These are phyloP conservation scores for Penicillium sp. DNA, from an alignment of 2,329 filamentous ascomycete species.

Conservation along the genomic window DNA sequence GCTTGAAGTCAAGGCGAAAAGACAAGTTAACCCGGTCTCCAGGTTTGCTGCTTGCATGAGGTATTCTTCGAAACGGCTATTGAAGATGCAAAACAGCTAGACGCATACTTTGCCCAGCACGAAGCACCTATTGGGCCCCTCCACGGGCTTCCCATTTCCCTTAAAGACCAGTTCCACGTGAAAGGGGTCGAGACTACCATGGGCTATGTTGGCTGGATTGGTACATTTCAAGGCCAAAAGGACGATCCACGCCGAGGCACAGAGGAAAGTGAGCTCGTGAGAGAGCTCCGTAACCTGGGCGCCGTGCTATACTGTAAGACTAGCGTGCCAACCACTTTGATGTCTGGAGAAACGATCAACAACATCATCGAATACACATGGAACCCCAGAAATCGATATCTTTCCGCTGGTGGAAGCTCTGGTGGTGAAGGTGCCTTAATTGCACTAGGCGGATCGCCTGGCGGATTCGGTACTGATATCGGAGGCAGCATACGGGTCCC, in stretches of 20 bases:
- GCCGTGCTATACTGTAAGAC: constrained; percentile 62
- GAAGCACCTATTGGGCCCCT: constrained; percentile 60
- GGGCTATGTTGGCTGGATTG: constrained; percentile 70
- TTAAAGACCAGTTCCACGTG: constrained; percentile 55
- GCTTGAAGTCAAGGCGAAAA: too few relatives aligned
- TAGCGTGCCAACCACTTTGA: constrained; percentile 58
- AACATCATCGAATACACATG: constrained; percentile 63
- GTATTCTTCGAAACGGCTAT: constrained; percentile 60
- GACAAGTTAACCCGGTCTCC: too few relatives aligned
- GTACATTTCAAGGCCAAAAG: constrained; percentile 60
- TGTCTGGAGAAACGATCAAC: constrained; percentile 65
- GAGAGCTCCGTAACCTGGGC: constrained; percentile 57
- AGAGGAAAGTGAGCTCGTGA: constrained; percentile 63
- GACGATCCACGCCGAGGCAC: constrained; percentile 54
- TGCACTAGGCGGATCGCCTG: constrained; percentile 56
- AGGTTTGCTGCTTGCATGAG: constrained; percentile 58
- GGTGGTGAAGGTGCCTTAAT: constrained; percentile 64
- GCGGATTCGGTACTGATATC: constrained; percentile 63
- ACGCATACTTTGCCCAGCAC: constrained; percentile 50
- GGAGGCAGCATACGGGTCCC: constrained; percentile 64
- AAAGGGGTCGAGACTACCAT: constrained; percentile 61
- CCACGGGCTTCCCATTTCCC: constrained; percentile 64
- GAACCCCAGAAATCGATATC: constrained; percentile 61
- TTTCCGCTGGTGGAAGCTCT: constrained; percentile 61
- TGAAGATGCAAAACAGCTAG: constrained; percentile 52